Percentiles rank a stretch among this genome's conserved stretches.
phyloP scores from a whole-genome alignment of 805 yeast genomes.

The Kuraishia piskuri region DNA sequence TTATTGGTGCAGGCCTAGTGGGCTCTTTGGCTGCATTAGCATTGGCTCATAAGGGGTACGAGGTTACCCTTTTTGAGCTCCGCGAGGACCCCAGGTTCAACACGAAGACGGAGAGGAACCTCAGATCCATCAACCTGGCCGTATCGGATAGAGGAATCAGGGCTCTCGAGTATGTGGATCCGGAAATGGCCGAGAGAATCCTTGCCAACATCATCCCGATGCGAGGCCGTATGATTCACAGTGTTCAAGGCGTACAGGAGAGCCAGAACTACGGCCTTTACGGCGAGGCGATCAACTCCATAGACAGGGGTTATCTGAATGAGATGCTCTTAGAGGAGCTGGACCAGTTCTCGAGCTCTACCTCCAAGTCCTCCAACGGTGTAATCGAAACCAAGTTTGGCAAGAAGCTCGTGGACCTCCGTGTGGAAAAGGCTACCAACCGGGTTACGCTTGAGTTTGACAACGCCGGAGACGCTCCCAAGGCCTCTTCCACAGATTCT shows the following conservation, averaged over 20 bases:
- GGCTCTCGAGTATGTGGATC: slow-evolving; percentile 58
- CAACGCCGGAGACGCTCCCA: slow-evolving; percentile 3
- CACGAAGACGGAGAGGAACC: slow-evolving; percentile 24
- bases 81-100: slow-evolving; percentile 56
- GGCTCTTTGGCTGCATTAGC: slow-evolving; percentile 85
- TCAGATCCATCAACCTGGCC: slow-evolving; percentile 78
- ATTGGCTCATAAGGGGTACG: slow-evolving; percentile 59
- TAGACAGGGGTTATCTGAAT: slow-evolving; percentile 69
- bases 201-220: slow-evolving; percentile 66
- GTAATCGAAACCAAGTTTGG: slow-evolving; percentile 40
- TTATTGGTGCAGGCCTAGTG: slow-evolving; percentile 88
- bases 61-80: slow-evolving; percentile 65
- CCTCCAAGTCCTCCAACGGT: slow-evolving; percentile 4
- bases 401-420: slow-evolving; percentile 43
- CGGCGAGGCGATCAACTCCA: slow-evolving; percentile 81
- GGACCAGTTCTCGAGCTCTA: slow-evolving; percentile 26
- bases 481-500: slow-evolving; percentile 1
- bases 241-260: slow-evolving; percentile 48
- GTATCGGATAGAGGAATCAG: slow-evolving; percentile 78
- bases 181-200: slow-evolving; percentile 45
- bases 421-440: slow-evolving; percentile 16
- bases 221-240: slow-evolving; percentile 88
- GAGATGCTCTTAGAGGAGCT: slow-evolving; percentile 56
- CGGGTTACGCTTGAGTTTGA: slow-evolving; percentile 6
- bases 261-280: slow-evolving; percentile 71